phyloP scores from a whole-genome alignment of 1,284 basidiomycete species.

The Cutaneotrichosporon sp. region DNA sequence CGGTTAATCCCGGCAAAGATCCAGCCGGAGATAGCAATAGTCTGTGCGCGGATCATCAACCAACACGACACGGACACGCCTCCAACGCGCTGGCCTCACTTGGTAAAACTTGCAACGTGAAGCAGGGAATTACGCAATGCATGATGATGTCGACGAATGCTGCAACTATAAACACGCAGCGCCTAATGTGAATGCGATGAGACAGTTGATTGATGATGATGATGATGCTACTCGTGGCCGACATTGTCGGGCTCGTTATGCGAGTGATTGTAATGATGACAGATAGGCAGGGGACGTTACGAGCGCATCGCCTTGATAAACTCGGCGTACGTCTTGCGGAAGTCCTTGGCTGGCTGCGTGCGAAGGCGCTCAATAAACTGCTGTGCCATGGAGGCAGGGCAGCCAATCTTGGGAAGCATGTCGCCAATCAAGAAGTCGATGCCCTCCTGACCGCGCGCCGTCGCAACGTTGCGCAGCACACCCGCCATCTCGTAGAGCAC shows the following conservation, averaged over 20 bases:
- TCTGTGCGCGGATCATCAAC: background rate
- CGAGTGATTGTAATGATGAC: background rate
- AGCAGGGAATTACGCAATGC: slow-evolving; percentile 2
- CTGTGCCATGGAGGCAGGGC: slow-evolving; percentile 72
- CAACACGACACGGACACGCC: no score
- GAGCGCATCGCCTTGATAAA: slow-evolving; percentile 56
- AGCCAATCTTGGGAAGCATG: slow-evolving; percentile 84
- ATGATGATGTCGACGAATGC: slow-evolving; percentile 14
- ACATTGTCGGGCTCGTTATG: background rate
- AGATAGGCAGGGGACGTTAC: slow-evolving; percentile 11
- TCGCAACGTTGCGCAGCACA: slow-evolving; percentile 75
- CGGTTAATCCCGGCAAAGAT: background rate
- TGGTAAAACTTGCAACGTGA: background rate
- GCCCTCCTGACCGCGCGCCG: slow-evolving; percentile 78
- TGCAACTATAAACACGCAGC: slow-evolving; percentile 14
- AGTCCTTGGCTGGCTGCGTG: slow-evolving; percentile 74
- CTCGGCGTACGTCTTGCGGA: slow-evolving; percentile 86
- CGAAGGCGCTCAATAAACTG: slow-evolving; percentile 77
- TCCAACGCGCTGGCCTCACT: background rate
- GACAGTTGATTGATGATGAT: slow-evolving; percentile 11
- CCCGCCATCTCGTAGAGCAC: slow-evolving; percentile 84
- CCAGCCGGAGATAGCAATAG: background rate
- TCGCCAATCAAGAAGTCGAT: slow-evolving; percentile 74
- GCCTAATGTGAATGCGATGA: slow-evolving; percentile 12
- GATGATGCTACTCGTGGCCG: slow-evolving; percentile 6